phyloP scores from a whole-genome alignment of 805 yeast species.

The Cyberlindnera meyerae region DNA sequence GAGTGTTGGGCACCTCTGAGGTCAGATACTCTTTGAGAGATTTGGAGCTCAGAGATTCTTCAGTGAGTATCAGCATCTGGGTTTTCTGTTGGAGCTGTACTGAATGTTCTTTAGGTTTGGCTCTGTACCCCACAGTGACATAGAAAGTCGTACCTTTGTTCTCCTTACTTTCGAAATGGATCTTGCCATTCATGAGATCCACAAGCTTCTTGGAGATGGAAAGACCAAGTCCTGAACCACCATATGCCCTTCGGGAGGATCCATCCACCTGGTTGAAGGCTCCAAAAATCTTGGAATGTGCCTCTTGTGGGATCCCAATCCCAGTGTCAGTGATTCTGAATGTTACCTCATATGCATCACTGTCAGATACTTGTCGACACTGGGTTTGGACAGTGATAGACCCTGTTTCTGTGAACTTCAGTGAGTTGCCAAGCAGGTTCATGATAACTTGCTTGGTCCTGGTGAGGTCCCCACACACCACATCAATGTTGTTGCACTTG shows the following conservation, averaged over 20 bases:
- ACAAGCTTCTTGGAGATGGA: slow-evolving; percentile 81
- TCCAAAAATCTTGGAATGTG: slow-evolving; percentile 76
- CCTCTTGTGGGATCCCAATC: slow-evolving; percentile 80
- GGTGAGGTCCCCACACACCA: slow-evolving; percentile 78
- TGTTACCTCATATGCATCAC: slow-evolving; percentile 46
- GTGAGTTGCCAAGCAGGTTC: slow-evolving; percentile 81
- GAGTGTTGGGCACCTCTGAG: no score
- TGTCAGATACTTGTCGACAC: slow-evolving; percentile 33
- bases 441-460: slow-evolving; percentile 79
- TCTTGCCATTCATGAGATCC: slow-evolving; percentile 85
- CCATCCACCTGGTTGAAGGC: slow-evolving; percentile 92
- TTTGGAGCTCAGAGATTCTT: slow-evolving; percentile 1
- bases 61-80: slow-evolving; percentile 12
- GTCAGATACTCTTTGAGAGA: slow-evolving; percentile 13
- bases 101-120: neutral
- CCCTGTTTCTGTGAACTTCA: slow-evolving; percentile 76
- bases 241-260: slow-evolving; percentile 82
- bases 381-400: slow-evolving; percentile 70
- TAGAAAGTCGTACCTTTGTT: slow-evolving; percentile 78
- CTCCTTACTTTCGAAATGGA: slow-evolving; percentile 75
- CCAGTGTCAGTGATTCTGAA: slow-evolving; percentile 86
- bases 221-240: slow-evolving; percentile 86
- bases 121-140: slow-evolving; percentile 53
- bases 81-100: neutral
- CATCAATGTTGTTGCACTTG: slow-evolving; percentile 76